Evolutionary conservation across 116 monocot species (phyloP).

Genomic region (Papilionanthe hybrid): DNA sequence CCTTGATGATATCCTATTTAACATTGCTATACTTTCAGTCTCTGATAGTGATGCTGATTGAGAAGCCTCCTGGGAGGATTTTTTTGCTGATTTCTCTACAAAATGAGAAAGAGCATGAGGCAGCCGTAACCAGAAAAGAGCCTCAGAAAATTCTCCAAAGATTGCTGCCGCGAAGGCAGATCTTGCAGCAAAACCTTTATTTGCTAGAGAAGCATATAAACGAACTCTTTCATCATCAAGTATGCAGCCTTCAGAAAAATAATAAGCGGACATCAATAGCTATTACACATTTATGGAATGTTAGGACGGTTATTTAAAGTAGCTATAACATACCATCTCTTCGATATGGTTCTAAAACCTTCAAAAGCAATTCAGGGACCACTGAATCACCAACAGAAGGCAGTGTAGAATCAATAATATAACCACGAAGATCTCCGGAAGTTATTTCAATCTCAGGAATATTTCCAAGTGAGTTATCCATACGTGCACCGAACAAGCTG

Average conservation of each 20-base stretch:
- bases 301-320: neutral
- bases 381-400: conserved; percentile 85
- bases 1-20: conserved; percentile 40
- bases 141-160: conserved; percentile 90
- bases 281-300: neutral
- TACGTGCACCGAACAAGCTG: conserved; percentile 21
- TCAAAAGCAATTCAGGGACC: conserved; percentile 91
- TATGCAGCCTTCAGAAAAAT: conserved; percentile 52
- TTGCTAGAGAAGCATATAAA: conserved; percentile 66
- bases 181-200: conserved; percentile 71
- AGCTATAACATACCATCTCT: conserved; percentile 56
- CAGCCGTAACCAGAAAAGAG: conserved; percentile 90
- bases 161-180: conserved; percentile 93
- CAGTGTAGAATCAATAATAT: conserved; percentile 71
- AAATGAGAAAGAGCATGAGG: conserved; percentile 79
- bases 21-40: conserved; percentile 34
- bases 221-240: conserved; percentile 74
- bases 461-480: conserved; percentile 26
- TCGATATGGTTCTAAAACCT: conserved; percentile 86
- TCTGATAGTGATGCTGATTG: conserved; percentile 28
- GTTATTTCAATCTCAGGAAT: conserved; percentile 37
- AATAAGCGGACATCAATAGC: neutral
- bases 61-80: conserved; percentile 27
- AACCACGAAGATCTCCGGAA: conserved; percentile 81
- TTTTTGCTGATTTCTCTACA: conserved; percentile 50